Percentiles rank a stretch among this genome's conserved stretches.
These are phyloP conservation scores for Aureobasidium mangrovei DNA, from an alignment of 2,329 filamentous ascomycete species.

Conservation along the genomic window DNA sequence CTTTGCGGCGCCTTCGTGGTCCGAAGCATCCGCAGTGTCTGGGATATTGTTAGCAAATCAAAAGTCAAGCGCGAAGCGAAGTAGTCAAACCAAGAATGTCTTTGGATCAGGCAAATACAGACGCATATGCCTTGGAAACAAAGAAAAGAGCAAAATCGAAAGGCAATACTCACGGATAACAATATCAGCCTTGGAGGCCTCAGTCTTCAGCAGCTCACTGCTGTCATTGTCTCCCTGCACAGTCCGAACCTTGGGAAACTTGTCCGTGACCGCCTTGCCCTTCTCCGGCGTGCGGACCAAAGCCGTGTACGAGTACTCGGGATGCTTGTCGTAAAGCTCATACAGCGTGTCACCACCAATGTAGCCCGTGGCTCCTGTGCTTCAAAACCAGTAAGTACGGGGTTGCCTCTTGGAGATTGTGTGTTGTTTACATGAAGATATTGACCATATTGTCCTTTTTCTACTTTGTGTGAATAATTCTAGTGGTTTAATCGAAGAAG, in stretches of 20 bases:
- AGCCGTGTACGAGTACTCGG: constrained; percentile 42
- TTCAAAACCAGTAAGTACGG: neutral
- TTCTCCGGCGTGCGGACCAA: constrained; percentile 43
- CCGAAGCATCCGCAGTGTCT: constrained; percentile 36
- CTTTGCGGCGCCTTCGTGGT: constrained; percentile 36
- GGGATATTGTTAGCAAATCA: constrained; percentile 10
- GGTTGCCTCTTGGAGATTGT: neutral
- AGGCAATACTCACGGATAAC: constrained; percentile 32
- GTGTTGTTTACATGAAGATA: constrained; percentile 1
- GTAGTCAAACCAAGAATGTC: too few species aligned
- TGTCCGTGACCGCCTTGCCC: constrained; percentile 36
- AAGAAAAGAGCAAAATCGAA: neutral
- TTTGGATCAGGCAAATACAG: too few species aligned
- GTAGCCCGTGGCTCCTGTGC: constrained; percentile 29
- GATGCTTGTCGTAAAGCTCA: constrained; percentile 36
- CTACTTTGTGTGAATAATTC: neutral
- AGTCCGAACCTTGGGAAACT: constrained; percentile 41
- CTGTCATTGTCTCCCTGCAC: constrained; percentile 45
- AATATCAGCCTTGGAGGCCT: constrained; percentile 41
- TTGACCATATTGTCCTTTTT: constrained; percentile 4
- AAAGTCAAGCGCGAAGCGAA: constrained; percentile 17
- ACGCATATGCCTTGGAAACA: neutral
- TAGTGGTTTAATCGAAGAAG: too few species aligned
- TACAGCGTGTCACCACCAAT: constrained; percentile 39
- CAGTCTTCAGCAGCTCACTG: constrained; percentile 34